phyloP scores from a whole-genome alignment of 805 yeast genomes.

The Yarrowia yakushimensis region DNA sequence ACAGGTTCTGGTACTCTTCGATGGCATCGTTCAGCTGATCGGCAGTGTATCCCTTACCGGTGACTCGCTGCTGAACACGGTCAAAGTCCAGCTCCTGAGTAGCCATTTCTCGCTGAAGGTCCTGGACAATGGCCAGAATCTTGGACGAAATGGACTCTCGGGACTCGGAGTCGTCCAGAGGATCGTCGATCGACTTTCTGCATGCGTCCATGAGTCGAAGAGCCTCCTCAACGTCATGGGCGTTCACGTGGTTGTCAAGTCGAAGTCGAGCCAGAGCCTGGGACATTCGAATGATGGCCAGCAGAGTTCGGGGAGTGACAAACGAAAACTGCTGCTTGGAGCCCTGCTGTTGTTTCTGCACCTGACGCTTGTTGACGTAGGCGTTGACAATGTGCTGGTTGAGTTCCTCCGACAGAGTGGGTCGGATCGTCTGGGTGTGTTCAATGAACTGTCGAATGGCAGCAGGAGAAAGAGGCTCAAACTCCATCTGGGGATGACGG shows the following conservation, averaged over 20 bases:
- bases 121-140: conserved; percentile 63
- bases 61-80: conserved; percentile 47
- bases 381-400: conserved; percentile 82
- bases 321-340: conserved; percentile 79
- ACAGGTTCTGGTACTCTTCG: conserved; percentile 50
- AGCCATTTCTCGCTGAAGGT: conserved; percentile 36
- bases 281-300: conserved; percentile 86
- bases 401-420: conserved; percentile 76
- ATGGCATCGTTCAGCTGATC: conserved; percentile 74
- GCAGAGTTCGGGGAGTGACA: conserved; percentile 90
- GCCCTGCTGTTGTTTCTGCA: conserved; percentile 69
- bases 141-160: conserved; percentile 65
- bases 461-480: conserved; percentile 71
- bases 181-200: conserved; percentile 69
- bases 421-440: conserved; percentile 78
- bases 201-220: conserved; percentile 80
- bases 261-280: conserved; percentile 92
- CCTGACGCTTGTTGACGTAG: conserved; percentile 90
- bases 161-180: conserved; percentile 54
- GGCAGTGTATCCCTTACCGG: conserved; percentile 81
- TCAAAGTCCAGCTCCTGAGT: conserved; percentile 41
- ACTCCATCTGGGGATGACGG: conserved; percentile 68
- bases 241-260: conserved; percentile 65
- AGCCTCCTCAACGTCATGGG: conserved; percentile 93
- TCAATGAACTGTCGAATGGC: conserved; percentile 86